Conservation (phyloP, 164 flowering plant species). For the Piper longum region DNA sequence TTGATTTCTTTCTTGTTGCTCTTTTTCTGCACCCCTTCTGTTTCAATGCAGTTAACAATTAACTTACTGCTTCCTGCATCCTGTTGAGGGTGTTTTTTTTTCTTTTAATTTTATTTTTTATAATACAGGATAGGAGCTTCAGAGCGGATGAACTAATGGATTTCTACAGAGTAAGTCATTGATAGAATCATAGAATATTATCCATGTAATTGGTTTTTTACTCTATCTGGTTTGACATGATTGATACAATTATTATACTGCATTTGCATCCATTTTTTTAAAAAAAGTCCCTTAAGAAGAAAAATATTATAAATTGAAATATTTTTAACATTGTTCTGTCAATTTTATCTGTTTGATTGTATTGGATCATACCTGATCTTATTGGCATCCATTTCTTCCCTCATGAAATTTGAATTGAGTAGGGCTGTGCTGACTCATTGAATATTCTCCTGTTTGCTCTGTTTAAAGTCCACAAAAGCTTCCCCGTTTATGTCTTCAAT, state of each 20-base stretch:
- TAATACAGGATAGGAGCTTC: slow-evolving; percentile 49
- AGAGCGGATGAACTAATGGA: slow-evolving; percentile 91
- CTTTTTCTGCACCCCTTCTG: not conserved
- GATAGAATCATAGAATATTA: not conserved
- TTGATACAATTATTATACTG: not conserved
- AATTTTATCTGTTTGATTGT: not conserved
- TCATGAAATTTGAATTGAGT: too few relatives aligned
- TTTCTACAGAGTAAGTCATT: slow-evolving; percentile 61
- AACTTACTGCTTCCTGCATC: not conserved
- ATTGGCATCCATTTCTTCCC: too few relatives aligned
- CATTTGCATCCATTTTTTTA: not conserved
- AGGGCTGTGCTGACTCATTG: too few relatives aligned
- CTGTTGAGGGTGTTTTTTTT: not conserved
- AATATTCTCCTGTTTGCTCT: too few relatives aligned
- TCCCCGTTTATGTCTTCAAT: too few relatives aligned
- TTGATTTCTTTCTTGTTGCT: too few relatives aligned
- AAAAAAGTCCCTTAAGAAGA: not conserved
- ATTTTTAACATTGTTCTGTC: not conserved
- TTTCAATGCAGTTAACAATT: not conserved
- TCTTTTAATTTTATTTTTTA: not conserved
- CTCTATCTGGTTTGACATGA: not conserved
- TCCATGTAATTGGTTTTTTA: not conserved
- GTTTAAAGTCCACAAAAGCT: too few relatives aligned
- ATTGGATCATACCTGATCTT: not conserved
- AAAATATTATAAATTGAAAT: not conserved